Conservation (phyloP, 2,329 filamentous ascomycete genomes). For the Exophiala lecanii-corni region DNA sequence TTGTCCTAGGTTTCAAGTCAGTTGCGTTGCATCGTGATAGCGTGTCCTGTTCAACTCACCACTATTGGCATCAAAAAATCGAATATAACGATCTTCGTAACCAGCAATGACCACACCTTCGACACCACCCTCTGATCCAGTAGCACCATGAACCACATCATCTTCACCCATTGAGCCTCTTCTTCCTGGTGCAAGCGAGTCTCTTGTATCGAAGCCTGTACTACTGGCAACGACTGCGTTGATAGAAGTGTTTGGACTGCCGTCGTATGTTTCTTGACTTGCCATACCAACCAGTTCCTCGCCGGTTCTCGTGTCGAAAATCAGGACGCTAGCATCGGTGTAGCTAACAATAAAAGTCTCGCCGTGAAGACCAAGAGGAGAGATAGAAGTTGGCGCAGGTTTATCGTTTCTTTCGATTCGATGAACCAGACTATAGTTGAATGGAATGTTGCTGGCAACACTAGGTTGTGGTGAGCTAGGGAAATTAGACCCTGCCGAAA, state of each 20-base stretch:
- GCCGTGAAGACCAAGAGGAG: slow-evolving; percentile 75
- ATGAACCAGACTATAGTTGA: slow-evolving; percentile 82
- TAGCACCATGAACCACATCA: slow-evolving; percentile 69
- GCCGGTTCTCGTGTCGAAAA: slow-evolving; percentile 87
- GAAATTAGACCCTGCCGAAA: slow-evolving; percentile 90
- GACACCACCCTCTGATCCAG: slow-evolving; percentile 73
- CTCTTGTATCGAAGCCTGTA: slow-evolving; percentile 65
- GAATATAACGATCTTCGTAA: slow-evolving; percentile 91
- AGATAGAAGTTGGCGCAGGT: slow-evolving; percentile 80
- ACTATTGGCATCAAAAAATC: slow-evolving; percentile 98
- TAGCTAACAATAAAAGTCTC: slow-evolving; percentile 92
- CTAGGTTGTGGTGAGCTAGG: slow-evolving; percentile 86
- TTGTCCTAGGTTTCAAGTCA: slow-evolving; percentile 62
- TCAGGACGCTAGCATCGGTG: slow-evolving; percentile 79
- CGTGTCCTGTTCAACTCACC: slow-evolving; percentile 53
- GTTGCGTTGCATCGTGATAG: slow-evolving; percentile 18
- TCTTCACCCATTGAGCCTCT: slow-evolving; percentile 68
- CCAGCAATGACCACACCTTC: slow-evolving; percentile 94
- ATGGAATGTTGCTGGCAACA: slow-evolving; percentile 76
- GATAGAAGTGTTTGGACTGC: slow-evolving; percentile 74
- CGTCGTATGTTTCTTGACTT: slow-evolving; percentile 89
- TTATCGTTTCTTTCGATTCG: slow-evolving; percentile 69
- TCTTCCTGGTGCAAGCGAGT: slow-evolving; percentile 58
- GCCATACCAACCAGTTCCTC: slow-evolving; percentile 92
- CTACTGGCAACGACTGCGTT: slow-evolving; percentile 89